These are phyloP conservation scores for Pugionium cornutum DNA, from an alignment of 345 rosid genomes.

Conservation along the genomic window DNA sequence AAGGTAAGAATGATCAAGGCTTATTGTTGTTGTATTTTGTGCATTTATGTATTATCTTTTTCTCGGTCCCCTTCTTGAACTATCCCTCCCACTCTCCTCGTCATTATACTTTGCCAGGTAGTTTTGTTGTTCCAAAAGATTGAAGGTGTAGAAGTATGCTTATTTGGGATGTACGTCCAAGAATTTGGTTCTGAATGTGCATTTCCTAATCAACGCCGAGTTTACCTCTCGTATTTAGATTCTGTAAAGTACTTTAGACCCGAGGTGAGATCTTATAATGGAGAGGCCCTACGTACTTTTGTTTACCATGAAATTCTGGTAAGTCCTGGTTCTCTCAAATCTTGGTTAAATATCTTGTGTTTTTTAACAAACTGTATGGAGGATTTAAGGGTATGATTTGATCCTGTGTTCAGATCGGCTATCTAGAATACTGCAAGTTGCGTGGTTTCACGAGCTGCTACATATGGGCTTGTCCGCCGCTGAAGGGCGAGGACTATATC, in stretches of 20 bases:
- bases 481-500: constrained; percentile 98
- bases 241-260: constrained; percentile 99
- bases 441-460: constrained; percentile 99
- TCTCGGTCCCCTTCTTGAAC: neutral
- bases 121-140: constrained; percentile 95
- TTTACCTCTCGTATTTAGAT: constrained; percentile 94
- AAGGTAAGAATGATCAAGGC: constrained; percentile 55
- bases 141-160: constrained; percentile 98
- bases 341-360: constrained; percentile 2
- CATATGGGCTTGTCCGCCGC: constrained; percentile 99
- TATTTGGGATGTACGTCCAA: constrained; percentile 99
- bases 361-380: constrained; percentile 4
- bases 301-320: constrained; percentile 99
- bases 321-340: constrained; percentile 30
- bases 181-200: constrained; percentile 94
- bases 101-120: constrained; percentile 60
- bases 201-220: constrained; percentile 98
- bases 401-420: constrained; percentile 72
- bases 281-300: constrained; percentile 96
- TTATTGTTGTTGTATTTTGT: constrained; percentile 1
- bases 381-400: constrained; percentile 16
- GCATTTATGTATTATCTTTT: neutral
- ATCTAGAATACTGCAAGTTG: constrained; percentile 96
- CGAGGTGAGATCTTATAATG: constrained; percentile 83
- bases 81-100: constrained; percentile 1